Percentiles rank a stretch among this genome's conserved stretches.
These are phyloP conservation scores for Aureobasidium sp. DNA, from an alignment of 2,329 filamentous ascomycete genomes.

Conservation along the genomic window DNA sequence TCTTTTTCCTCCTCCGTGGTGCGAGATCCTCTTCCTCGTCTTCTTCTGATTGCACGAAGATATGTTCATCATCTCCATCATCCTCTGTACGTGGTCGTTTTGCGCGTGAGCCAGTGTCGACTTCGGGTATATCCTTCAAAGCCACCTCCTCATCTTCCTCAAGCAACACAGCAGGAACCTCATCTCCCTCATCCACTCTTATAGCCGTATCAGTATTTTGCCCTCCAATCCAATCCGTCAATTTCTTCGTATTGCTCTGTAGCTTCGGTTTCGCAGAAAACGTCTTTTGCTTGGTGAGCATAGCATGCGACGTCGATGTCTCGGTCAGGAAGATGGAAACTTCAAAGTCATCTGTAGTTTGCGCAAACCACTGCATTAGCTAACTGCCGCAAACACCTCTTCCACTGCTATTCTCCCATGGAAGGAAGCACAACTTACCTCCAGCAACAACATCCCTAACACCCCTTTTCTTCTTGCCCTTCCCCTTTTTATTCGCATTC, in stretches of 20 bases:
- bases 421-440: too few relatives aligned
- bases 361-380: too few relatives aligned
- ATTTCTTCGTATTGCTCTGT: constrained; percentile 36
- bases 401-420: too few relatives aligned
- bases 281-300: constrained; percentile 77
- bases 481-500: constrained; percentile 47
- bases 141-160: constrained; percentile 43
- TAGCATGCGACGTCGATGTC: constrained; percentile 71
- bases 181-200: constrained; percentile 30
- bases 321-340: constrained; percentile 91
- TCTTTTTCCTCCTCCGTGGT: constrained; percentile 21
- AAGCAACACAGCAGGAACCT: constrained; percentile 36
- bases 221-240: constrained; percentile 36
- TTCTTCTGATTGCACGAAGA: constrained; percentile 30
- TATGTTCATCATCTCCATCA: constrained; percentile 18
- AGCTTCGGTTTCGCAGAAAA: constrained; percentile 40
- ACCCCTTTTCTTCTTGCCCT: constrained; percentile 52
- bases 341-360: constrained; percentile 76
- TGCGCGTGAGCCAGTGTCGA: background rate
- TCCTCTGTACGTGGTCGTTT: constrained; percentile 16
- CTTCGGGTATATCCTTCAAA: constrained; percentile 50
- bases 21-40: constrained; percentile 25
- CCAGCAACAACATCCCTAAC: constrained; percentile 79
- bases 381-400: too few relatives aligned
- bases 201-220: constrained; percentile 32